Conservation (phyloP, 495 filamentous ascomycete species). For the Aspergillus incahuasiensis region DNA sequence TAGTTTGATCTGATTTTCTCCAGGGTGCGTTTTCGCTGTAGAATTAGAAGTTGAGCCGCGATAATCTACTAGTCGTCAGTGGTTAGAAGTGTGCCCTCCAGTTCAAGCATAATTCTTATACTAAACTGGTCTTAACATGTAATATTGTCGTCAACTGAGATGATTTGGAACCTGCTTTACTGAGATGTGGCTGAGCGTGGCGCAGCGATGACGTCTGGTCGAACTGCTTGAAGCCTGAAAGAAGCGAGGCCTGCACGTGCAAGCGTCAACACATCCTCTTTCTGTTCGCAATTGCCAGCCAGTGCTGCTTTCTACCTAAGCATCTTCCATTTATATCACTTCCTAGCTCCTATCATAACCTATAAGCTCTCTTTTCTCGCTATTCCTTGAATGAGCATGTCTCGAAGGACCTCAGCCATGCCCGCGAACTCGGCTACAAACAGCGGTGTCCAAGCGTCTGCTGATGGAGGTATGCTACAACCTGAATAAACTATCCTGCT, state of each 20-base stretch:
- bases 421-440: conserved; percentile 33
- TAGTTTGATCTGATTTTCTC: not conserved
- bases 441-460: conserved; percentile 30
- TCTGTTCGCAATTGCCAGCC: conserved; percentile 24
- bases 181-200: conserved; percentile 26
- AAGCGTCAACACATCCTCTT: conserved; percentile 32
- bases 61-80: not conserved
- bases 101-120: not conserved
- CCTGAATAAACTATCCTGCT: not conserved
- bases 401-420: conserved; percentile 42
- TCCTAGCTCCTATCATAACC: not conserved
- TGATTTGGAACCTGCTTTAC: not conserved
- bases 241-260: conserved; percentile 26
- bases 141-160: not conserved
- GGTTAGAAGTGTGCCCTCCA: not conserved
- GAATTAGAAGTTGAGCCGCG: not conserved
- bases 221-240: conserved; percentile 13
- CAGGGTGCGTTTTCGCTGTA: not conserved
- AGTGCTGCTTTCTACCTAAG: conserved; percentile 15
- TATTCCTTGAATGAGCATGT: conserved; percentile 34
- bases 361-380: conserved; percentile 1
- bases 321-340: conserved; percentile 7
- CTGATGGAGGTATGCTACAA: conserved; percentile 37
- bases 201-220: conserved; percentile 38
- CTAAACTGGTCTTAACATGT: not conserved